Conservation (phyloP, 768 basidiomycete species). For the Lentinus tigrinus region DNA sequence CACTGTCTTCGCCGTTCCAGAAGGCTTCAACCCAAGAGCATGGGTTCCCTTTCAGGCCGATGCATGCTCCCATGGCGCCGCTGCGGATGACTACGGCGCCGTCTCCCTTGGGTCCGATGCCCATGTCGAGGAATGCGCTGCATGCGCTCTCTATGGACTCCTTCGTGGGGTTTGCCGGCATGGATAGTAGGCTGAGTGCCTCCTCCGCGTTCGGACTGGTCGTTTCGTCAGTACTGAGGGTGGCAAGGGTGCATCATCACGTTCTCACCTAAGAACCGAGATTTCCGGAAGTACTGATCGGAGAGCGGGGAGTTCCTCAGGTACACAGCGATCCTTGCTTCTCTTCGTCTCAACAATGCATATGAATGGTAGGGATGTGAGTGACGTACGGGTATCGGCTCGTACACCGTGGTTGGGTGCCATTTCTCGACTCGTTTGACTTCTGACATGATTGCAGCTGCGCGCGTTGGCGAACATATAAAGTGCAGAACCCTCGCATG, state of each 20-base stretch:
- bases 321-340: conserved; percentile 71
- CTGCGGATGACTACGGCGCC: conserved; percentile 76
- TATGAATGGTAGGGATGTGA: background rate
- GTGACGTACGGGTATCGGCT: conserved; percentile 77
- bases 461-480: conserved; percentile 79
- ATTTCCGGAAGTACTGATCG: conserved; percentile 56
- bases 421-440: conserved; percentile 52
- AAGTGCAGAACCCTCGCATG: conserved; percentile 67
- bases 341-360: conserved; percentile 6
- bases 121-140: conserved; percentile 55
- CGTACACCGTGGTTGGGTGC: conserved; percentile 71
- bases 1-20: conserved; percentile 49
- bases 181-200: conserved; percentile 64
- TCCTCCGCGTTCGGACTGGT: conserved; percentile 85
- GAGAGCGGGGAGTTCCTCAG: conserved; percentile 74
- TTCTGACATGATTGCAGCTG: conserved; percentile 64
- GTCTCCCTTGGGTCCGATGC: conserved; percentile 46
- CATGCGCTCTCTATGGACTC: conserved; percentile 67
- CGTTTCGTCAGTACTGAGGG: background rate
- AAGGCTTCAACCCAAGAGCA: conserved; percentile 73
- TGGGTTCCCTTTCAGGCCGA: conserved; percentile 42
- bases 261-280: conserved; percentile 62
- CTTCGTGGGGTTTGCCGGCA: conserved; percentile 47
- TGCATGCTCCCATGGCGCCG: conserved; percentile 70
- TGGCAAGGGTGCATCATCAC: background rate